Conservation (phyloP, 805 yeast species). For the Metschnikowia gruessii region DNA sequence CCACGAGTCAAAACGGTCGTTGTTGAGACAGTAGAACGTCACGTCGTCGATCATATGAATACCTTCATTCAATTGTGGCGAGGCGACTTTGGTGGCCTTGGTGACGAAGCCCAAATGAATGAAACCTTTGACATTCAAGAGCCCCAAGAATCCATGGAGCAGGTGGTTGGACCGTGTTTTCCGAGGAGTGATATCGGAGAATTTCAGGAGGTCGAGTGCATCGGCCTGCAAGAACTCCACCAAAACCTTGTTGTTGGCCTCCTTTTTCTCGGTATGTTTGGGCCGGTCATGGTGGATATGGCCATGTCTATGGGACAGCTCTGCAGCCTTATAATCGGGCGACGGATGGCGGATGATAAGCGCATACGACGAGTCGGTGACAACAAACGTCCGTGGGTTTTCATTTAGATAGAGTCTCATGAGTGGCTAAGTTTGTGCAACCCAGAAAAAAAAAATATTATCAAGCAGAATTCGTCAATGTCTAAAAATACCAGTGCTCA, state of each 20-base stretch:
- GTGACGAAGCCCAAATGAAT: constrained; percentile 60
- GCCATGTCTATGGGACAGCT: constrained; percentile 18
- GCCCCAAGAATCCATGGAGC: constrained; percentile 60
- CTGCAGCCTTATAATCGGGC: constrained; percentile 26
- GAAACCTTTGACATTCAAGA: constrained; percentile 51
- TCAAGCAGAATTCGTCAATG: background rate
- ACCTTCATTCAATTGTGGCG: constrained; percentile 53
- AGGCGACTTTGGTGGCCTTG: constrained; percentile 52
- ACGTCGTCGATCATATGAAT: constrained; percentile 56
- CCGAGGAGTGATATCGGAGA: constrained; percentile 42
- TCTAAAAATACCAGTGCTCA: no score
- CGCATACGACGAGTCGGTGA: constrained; percentile 57
- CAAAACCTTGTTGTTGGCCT: constrained; percentile 34
- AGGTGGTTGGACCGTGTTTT: constrained; percentile 22
- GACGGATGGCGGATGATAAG: constrained; percentile 54
- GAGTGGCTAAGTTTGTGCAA: background rate
- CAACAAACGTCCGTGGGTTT: constrained; percentile 65
- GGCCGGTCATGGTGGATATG: constrained; percentile 25
- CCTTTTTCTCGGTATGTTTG: constrained; percentile 12
- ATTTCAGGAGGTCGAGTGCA: constrained; percentile 37
- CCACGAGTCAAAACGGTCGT: constrained; percentile 49
- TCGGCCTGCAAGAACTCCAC: constrained; percentile 53
- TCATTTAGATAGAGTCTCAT: constrained; percentile 66
- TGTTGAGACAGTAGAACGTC: constrained; percentile 61
- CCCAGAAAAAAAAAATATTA: background rate